phyloP scores from a whole-genome alignment of 768 basidiomycete genomes.

The Lactarius indigo region DNA sequence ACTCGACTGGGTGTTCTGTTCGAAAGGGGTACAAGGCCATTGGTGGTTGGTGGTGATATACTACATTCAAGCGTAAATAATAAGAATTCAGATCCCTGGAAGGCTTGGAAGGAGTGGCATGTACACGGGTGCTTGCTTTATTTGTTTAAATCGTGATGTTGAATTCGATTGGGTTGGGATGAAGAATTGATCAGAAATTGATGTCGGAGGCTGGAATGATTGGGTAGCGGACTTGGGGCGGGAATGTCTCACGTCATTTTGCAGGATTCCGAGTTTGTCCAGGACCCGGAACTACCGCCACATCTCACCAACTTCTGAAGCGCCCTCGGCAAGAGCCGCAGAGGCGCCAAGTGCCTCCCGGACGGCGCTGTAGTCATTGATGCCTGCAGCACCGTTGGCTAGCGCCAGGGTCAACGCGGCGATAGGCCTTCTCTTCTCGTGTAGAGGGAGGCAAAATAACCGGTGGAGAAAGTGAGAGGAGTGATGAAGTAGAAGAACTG shows the following conservation, averaged over 20 bases:
- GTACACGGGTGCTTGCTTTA: conserved; percentile 7
- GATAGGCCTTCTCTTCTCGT: conserved; percentile 55
- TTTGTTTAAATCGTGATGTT: conserved; percentile 2
- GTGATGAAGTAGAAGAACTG: conserved; percentile 40
- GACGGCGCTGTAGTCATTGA: conserved; percentile 54
- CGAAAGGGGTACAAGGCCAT: conserved; percentile 3
- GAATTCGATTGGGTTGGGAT: conserved; percentile 4
- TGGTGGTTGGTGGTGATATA: conserved; percentile 8
- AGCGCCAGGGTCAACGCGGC: conserved; percentile 57
- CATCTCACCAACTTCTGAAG: conserved; percentile 53
- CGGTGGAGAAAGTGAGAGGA: conserved; percentile 35
- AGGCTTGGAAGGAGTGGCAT: conserved; percentile 1
- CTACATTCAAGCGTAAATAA: conserved; percentile 12
- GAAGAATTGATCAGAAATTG: conserved; percentile 5
- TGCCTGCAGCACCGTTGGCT: conserved; percentile 59
- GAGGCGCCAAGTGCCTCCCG: conserved; percentile 36
- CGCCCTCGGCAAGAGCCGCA: conserved; percentile 32
- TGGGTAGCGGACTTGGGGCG: neutral
- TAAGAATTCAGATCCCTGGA: neutral
- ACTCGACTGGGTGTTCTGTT: neutral
- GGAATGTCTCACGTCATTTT: conserved; percentile 1
- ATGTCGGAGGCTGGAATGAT: neutral
- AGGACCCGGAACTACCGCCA: conserved; percentile 38
- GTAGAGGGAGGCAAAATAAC: conserved; percentile 35
- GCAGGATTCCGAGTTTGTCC: neutral